These are phyloP conservation scores for Mycena pura DNA, from an alignment of 768 basidiomycete species.

Conservation along the genomic window DNA sequence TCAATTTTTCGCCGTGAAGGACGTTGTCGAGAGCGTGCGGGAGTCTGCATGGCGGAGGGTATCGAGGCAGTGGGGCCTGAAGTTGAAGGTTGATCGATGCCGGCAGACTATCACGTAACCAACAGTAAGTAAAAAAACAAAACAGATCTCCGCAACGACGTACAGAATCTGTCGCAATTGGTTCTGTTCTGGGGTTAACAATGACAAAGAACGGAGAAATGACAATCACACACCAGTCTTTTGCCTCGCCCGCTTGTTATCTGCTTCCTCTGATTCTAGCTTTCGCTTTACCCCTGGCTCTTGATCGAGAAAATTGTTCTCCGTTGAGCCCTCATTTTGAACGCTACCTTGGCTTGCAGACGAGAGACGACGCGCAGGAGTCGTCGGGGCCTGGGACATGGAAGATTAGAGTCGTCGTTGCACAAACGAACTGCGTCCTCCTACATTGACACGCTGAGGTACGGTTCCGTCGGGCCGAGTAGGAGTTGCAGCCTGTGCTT, in stretches of 20 bases:
- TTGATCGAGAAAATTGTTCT: slow-evolving; percentile 57
- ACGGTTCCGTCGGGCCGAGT: slow-evolving; percentile 18
- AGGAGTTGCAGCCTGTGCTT: slow-evolving; percentile 28
- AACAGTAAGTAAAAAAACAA: slow-evolving; percentile 9
- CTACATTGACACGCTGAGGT: slow-evolving; percentile 18
- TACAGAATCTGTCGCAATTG: slow-evolving; percentile 53
- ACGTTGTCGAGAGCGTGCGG: slow-evolving; percentile 52
- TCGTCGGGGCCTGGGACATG: slow-evolving; percentile 33
- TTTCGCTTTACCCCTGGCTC: slow-evolving; percentile 80
- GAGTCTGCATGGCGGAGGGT: slow-evolving; percentile 35
- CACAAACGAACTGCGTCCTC: background rate
- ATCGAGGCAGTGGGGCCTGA: slow-evolving; percentile 32
- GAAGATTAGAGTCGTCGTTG: background rate
- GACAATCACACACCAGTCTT: slow-evolving; percentile 65
- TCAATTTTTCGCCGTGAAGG: slow-evolving; percentile 82
- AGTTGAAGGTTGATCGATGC: slow-evolving; percentile 34
- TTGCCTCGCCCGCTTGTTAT: slow-evolving; percentile 73
- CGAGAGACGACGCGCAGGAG: slow-evolving; percentile 35
- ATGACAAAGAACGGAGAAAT: slow-evolving; percentile 19
- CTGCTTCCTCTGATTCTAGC: slow-evolving; percentile 67
- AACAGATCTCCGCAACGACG: slow-evolving; percentile 27
- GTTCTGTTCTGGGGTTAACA: slow-evolving; percentile 45
- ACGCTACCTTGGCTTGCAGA: slow-evolving; percentile 30
- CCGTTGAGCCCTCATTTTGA: slow-evolving; percentile 31
- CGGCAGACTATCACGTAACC: slow-evolving; percentile 39